Evolutionary conservation across 768 basidiomycete species (phyloP).

Genomic region (Mycena haematopus): DNA sequence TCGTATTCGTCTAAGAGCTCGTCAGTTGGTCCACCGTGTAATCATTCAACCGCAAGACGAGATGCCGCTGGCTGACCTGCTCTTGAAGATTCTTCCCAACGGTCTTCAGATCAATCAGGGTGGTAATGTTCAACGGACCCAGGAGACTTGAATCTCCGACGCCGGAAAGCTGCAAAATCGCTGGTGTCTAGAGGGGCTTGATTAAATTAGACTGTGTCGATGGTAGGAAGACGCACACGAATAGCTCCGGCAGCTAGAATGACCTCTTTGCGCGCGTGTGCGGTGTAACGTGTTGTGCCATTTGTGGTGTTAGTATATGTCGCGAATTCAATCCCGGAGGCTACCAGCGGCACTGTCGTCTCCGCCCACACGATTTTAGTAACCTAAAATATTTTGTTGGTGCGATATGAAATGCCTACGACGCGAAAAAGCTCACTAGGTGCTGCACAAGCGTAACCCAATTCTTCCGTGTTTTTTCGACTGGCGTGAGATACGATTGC

Average conservation of each 20-base stretch:
- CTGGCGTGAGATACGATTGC: slow-evolving; percentile 60
- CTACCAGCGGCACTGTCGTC: slow-evolving; percentile 44
- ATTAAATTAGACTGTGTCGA: background rate
- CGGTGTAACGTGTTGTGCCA: slow-evolving; percentile 46
- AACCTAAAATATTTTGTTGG: slow-evolving; percentile 37
- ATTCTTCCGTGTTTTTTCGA: slow-evolving; percentile 51
- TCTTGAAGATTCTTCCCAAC: slow-evolving; percentile 66
- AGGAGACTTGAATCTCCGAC: slow-evolving; percentile 58
- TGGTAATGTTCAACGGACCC: slow-evolving; percentile 50
- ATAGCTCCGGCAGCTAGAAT: slow-evolving; percentile 61
- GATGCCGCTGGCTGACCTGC: slow-evolving; percentile 40
- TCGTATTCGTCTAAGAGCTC: slow-evolving; percentile 43
- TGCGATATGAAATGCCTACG: background rate
- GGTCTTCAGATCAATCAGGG: slow-evolving; percentile 50
- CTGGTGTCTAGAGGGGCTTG: slow-evolving; percentile 44
- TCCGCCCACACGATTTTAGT: slow-evolving; percentile 50
- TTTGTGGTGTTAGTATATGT: slow-evolving; percentile 39
- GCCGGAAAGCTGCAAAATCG: slow-evolving; percentile 59
- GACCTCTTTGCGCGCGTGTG: slow-evolving; percentile 53
- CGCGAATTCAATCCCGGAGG: slow-evolving; percentile 55
- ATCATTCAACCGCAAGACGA: background rate
- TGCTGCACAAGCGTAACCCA: slow-evolving; percentile 55
- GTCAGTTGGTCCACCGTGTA: background rate
- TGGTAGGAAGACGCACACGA: slow-evolving; percentile 33
- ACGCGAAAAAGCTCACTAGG: background rate